Evolutionary conservation across 257 asterid genomes (phyloP).

Genomic region (Haberlea rhodopensis): DNA sequence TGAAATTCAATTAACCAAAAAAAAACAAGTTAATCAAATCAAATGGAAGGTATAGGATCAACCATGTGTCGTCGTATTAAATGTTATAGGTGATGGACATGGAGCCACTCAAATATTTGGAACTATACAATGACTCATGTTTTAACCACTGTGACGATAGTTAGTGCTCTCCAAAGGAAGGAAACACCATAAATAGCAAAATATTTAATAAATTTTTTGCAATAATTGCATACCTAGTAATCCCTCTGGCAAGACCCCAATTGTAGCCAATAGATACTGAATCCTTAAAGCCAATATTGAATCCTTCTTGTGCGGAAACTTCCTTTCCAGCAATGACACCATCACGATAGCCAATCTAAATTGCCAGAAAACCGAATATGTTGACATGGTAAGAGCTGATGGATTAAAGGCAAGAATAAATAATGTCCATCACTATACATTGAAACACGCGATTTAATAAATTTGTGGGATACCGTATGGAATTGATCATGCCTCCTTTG

Average conservation of each 20-base stretch:
- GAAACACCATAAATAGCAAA: constrained; percentile 5
- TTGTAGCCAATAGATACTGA: constrained; percentile 62
- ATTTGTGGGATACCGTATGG: constrained; percentile 59
- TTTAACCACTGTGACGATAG: no score
- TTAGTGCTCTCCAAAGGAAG: background rate
- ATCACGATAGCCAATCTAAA: constrained; percentile 92
- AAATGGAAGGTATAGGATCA: background rate
- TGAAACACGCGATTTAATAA: constrained; percentile 8
- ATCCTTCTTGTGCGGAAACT: constrained; percentile 80
- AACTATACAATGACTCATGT: background rate
- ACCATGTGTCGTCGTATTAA: no score
- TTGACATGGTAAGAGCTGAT: background rate
- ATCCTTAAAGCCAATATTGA: constrained; percentile 66
- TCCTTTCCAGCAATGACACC: constrained; percentile 87
- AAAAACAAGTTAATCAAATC: background rate
- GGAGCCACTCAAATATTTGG: background rate
- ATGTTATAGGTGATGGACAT: background rate
- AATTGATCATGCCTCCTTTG: constrained; percentile 62
- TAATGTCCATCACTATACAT: background rate
- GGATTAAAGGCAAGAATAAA: constrained; percentile 8
- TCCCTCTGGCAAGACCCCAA: constrained; percentile 76
- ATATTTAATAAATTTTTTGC: background rate
- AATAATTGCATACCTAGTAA: constrained; percentile 50
- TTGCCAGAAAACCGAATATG: constrained; percentile 21
- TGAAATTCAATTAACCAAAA: background rate